Conservation (phyloP, 768 basidiomycete genomes). For the Podaxis rugospora region DNA sequence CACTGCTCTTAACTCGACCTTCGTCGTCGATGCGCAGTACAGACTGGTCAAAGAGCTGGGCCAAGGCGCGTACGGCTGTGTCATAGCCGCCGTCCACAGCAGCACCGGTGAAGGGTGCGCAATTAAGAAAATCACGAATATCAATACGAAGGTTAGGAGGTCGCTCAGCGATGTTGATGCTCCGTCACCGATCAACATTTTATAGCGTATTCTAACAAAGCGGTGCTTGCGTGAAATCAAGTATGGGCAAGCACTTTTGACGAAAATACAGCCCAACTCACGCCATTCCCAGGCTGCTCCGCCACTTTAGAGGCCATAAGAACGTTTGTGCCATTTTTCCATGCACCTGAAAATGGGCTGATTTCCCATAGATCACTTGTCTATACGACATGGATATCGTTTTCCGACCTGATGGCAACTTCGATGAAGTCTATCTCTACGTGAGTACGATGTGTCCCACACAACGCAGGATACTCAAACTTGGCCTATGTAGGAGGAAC, state of each 20-base stretch:
- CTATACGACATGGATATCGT: conserved; percentile 99
- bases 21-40: conserved; percentile 85
- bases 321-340: conserved; percentile 55
- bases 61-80: conserved; percentile 93
- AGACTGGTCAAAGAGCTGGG: conserved; percentile 96
- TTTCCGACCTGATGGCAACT: conserved; percentile 85
- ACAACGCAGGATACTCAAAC: neutral
- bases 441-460: conserved; percentile 37
- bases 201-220: conserved; percentile 90
- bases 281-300: conserved; percentile 59
- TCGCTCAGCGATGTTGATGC: neutral
- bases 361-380: conserved; percentile 73
- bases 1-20: conserved; percentile 79
- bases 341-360: conserved; percentile 3
- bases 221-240: conserved; percentile 93
- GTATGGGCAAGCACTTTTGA: conserved; percentile 32
- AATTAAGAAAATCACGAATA: conserved; percentile 95
- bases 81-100: conserved; percentile 81
- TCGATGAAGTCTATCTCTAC: conserved; percentile 95
- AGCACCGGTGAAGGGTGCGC: conserved; percentile 85
- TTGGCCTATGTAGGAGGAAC: conserved; percentile 68
- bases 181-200: conserved; percentile 8
- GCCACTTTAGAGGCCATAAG: conserved; percentile 99
- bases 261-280: conserved; percentile 14
- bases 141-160: conserved; percentile 72